Base-by-base conservation (phyloP, 2,329 filamentous ascomycete species). In the Microcera coccophila region DNA sequence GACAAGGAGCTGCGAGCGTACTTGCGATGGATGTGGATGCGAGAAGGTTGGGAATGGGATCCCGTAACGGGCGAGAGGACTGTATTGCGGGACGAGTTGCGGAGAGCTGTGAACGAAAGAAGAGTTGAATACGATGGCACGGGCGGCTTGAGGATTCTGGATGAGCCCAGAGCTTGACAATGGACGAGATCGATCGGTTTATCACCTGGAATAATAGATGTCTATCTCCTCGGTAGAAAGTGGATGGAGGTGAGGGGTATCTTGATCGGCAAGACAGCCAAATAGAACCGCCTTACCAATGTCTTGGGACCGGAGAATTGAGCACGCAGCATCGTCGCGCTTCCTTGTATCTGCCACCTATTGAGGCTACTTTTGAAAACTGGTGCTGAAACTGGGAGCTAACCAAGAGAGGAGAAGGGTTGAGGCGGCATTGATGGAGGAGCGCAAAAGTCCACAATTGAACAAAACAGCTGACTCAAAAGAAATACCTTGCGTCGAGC, bases 1-100 rank as follows among this genome's bases (percentile, higher is more conserved):
- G 90, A 96, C 64, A 96, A 95, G 66, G 90, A 96, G 64, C 69
- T 96, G n/a, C 76, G 87, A 33, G 89, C 88, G 0, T 95, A 82
- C 66, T 65, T 96, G 58, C 76, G 84, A 29, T 96, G 90, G 90
- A 87, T 90, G 80, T 95, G 90, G 90, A 78, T 93, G 68, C 81
- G 83, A 35, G 87, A 95, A 57, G 88, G 89, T 0, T 91, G 82
- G 77, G 73, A 82, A 31, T 95, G 89, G 88, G 78, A 94, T 67
- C 80, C 81, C 2, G 62, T 70, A 20, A 90, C 84, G 0, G 90
- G 88, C 1, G 74, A 83, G 38, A 76, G 73, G 47, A 68, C 69
- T 19, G 65, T 75, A 19, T 69, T 85, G 8, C 58, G 69, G 2
- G 69, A 69, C 19, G 74, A 77, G 35, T 61, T 85, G 63, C 68